Base-by-base conservation (phyloP, 768 basidiomycete genomes). In the Termitomyces sp. region DNA sequence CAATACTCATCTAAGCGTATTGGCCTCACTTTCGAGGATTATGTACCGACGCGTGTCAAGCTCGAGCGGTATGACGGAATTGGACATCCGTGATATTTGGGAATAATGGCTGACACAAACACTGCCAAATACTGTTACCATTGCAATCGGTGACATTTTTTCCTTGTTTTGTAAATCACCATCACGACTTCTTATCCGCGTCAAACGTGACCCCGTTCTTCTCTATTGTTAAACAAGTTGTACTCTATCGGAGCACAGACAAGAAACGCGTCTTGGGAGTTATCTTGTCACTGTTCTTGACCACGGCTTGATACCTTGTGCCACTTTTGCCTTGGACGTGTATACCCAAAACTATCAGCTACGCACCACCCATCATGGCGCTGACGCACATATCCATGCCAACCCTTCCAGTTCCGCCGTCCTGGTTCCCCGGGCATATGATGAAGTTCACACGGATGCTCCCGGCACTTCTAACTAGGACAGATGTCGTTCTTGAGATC, bases 391-490 rank as follows among this genome's bases (percentile, higher is more conserved):
- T 79, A 16, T 72, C 73, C 20, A 68, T 73, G 56, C 77, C 77
- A 51, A 50, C 62, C 24, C 80, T 94, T 24, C 85, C 89, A 45
- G 73, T 76, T 47, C 86, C 92, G 31, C 88, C 88, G 52, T 94
- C 94, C 79, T 97, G 94, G 94, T 96, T 88, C 74, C 92, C 92
- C 26, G 94, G 94, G 34, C 94, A 98, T 73, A 98, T 97, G 94
- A 87, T 85, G 72, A 83, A 86, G 66, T 96, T 96, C 69, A 81
- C 86, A 44, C 81, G 86, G 60, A 82, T 83, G 69, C 76, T 97
- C 44, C 91, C 93, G 20, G 74, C 80, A 20, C 75, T 94, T 58
- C 81, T 98, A 42, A 82, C 86, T 33, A 85, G 86, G 60, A 92
- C 92, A 34, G 89, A 94, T 66, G 85, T 98, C 55, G 91, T 98